Evolutionary conservation across 768 basidiomycete genomes (phyloP), one percentile per base, ranked within the genome.

Genomic region (Aureoboletus auriporus): DNA sequence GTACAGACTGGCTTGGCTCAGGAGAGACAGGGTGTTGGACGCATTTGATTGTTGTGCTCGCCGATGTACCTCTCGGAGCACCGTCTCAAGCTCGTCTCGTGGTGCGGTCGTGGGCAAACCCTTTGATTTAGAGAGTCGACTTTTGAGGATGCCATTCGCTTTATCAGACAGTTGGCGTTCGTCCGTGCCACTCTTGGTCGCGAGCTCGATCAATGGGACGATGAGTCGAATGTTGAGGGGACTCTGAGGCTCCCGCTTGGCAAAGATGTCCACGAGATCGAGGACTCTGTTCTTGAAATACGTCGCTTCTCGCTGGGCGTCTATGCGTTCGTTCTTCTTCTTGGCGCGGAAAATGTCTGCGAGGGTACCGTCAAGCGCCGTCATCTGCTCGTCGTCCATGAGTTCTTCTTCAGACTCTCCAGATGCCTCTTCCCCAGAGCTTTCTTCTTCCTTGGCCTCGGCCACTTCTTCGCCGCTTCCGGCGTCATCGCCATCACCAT

Each of bases 311-410:
- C 89, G 78, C 62, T 93, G 89, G 28, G 79, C 82, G 60, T 84
- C 80, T 59, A 80, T 63, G 47, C 75, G 83, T 86, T 41, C 46
- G 39, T 78, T 82, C 47, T 75, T 73, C 20, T 77, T 71, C 51
- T 82, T 80, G 28, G 83, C 75, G 50, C 79, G 78, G 78, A 99
- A 95, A 28, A 93, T 84, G 44, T 84, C 80, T 5, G 89, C 91
- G 7, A 99, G 80, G 62, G 95, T 87, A 42, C 89, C 88, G 61
- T 99, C 95, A 26, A 98, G 81, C 30, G 87, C 88, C 76, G 98
- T 84, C 95, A 99, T 99, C 69, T 96, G 91, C 23, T 98, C 94
- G 62, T 99, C 95, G 62, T 96, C 89, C 84, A 95, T 86, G 27
- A 84, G 70, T 41, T 88, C 86, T 52, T 84, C 82, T 35, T 77